Evolutionary conservation across 108 stramenopile species (phyloP), one percentile per base, ranked within the genome.

Genomic region (Chaetoceros tenuissimus): DNA sequence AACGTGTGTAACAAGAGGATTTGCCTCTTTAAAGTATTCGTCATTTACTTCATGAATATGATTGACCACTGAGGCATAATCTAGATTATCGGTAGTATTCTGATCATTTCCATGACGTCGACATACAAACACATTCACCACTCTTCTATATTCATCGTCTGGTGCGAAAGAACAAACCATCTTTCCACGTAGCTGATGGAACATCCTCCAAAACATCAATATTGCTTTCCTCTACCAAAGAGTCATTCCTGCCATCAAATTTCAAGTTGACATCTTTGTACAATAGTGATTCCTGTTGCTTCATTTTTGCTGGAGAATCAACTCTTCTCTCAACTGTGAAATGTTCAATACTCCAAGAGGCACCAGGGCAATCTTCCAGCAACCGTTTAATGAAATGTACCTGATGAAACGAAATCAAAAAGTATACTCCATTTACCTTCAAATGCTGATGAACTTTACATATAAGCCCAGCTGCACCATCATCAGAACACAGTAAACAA

Each of bases 381-480:
- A 92, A 53, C 1, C 71, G 69, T 21, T 66, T 28, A 1, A 92
- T 48, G 21, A 87, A 77, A 26, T 84, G 78, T 0, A 63, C 1
- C 0, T 75, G 71, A 67, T 92, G 82, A 68, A 87, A 92, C 1
- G 86, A 82, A n/a, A 87, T 64, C 27, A 82, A 24, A 24, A 85
- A 31, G 48, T 87, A 92, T 1, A 77, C 56, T 48, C 90, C 90
- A 27, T 77, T 82, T n/a, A 53, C 63, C 20, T 60, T 60, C 30
- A 92, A 72, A 8, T 68, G 60, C 47, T 72, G 72, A 63, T 87
- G 84, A 1, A 82, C 77, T 31, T 85, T 72, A 27, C 61, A 59
- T 45, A 92, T 63, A 16, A 92, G 62, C 23, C 67, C 60, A 8
- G 84, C 73, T 1, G 82, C 68, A 8, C 75, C 75, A 5, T 71